phyloP scores from a whole-genome alignment of 306 rosid genomes.

The Gynostemma pentaphyllum region DNA sequence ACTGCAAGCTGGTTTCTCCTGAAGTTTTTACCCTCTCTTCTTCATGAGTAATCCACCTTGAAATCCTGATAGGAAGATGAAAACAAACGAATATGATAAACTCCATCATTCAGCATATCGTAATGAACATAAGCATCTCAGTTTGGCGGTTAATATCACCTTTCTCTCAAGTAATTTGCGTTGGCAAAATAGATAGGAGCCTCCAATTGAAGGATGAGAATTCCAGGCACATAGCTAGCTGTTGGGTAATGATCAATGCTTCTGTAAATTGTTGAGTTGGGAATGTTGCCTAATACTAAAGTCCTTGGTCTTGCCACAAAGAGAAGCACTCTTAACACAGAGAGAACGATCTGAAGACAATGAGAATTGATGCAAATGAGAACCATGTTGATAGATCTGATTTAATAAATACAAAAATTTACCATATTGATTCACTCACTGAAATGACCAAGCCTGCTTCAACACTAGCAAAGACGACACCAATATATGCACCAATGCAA shows the following conservation, averaged over 20 bases:
- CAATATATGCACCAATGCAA: constrained; percentile 26
- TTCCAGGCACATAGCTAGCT: constrained; percentile 7
- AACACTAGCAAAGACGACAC: constrained; percentile 32
- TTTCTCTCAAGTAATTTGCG: constrained; percentile 17
- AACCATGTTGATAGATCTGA: background rate
- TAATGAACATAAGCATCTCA: background rate
- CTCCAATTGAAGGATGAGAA: constrained; percentile 12
- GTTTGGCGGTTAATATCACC: background rate
- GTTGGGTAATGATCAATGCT: constrained; percentile 12
- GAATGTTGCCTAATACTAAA: constrained; percentile 9
- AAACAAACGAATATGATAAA: background rate
- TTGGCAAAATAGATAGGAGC: constrained; percentile 17
- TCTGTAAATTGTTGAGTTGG: constrained; percentile 12
- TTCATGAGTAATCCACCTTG: constrained; percentile 38
- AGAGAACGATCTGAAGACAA: constrained; percentile 10
- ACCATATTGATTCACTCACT: constrained; percentile 11
- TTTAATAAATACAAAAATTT: background rate
- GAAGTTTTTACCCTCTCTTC: constrained; percentile 28
- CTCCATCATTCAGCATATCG: background rate
- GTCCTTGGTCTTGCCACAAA: constrained; percentile 11
- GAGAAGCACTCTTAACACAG: constrained; percentile 11
- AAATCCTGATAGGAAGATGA: constrained; percentile 9
- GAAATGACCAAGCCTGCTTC: constrained; percentile 35
- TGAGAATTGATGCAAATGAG: background rate
- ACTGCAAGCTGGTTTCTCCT: constrained; percentile 25